These are phyloP conservation scores for Magnaporthiopsis rhizophila DNA, from an alignment of 2,329 filamentous ascomycete species.

Conservation along the genomic window DNA sequence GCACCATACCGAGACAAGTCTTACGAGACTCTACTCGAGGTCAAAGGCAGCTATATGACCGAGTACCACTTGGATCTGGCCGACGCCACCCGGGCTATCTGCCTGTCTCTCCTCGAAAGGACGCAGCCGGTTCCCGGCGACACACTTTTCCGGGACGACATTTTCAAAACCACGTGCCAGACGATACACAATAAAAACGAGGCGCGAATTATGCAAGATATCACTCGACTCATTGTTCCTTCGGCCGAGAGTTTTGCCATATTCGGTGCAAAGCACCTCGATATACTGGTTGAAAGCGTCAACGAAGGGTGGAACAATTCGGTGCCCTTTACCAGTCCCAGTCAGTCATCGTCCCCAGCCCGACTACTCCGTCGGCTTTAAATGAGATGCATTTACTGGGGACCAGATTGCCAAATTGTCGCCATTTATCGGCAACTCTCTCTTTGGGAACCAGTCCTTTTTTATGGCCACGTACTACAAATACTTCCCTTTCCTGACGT, in stretches of 20 bases:
- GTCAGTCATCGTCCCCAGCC: slow-evolving; percentile 28
- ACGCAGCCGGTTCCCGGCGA: slow-evolving; percentile 20
- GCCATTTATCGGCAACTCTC: slow-evolving; percentile 26
- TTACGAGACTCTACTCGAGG: slow-evolving; percentile 21
- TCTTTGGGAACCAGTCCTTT: slow-evolving; percentile 25
- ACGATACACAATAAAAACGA: slow-evolving; percentile 26
- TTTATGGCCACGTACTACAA: slow-evolving; percentile 38
- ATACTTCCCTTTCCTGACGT: slow-evolving; percentile 41
- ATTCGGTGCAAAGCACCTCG: slow-evolving; percentile 20
- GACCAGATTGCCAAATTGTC: slow-evolving; percentile 32
- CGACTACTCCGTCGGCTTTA: slow-evolving; percentile 35
- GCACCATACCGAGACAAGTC: slow-evolving; percentile 15
- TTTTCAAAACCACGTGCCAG: slow-evolving; percentile 25
- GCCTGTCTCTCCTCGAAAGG: slow-evolving; percentile 20
- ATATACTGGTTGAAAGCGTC: slow-evolving; percentile 28
- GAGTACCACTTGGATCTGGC: slow-evolving; percentile 12
- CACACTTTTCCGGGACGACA: slow-evolving; percentile 23
- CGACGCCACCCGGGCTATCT: slow-evolving; percentile 22
- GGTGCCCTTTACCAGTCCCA: slow-evolving; percentile 25
- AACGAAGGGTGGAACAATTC: slow-evolving; percentile 34
- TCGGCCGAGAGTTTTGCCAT: slow-evolving; percentile 27
- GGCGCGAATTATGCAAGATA: slow-evolving; percentile 29
- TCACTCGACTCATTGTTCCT: slow-evolving; percentile 28
- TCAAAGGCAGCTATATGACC: slow-evolving; percentile 28
- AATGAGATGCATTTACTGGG: slow-evolving; percentile 30